These are phyloP conservation scores for Chlamydomonas sp. DNA, from an alignment of 139 green algal genomes.

Conservation along the genomic window DNA sequence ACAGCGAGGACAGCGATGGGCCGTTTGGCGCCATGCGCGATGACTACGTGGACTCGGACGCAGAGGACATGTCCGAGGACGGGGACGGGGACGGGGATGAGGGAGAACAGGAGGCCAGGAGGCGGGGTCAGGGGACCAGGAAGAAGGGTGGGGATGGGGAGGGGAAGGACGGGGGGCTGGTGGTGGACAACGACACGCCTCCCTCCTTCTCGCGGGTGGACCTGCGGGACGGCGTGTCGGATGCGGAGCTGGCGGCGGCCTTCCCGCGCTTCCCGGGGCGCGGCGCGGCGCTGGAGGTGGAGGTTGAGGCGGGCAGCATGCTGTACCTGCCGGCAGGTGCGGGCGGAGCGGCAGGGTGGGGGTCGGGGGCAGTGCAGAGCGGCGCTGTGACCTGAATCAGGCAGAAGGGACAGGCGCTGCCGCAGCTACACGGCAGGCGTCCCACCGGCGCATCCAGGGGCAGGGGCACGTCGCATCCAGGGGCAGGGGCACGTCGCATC, in stretches of 20 bases:
- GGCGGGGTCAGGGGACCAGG: too few relatives aligned
- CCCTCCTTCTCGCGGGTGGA: conserved; percentile 40
- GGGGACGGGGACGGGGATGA: too few relatives aligned
- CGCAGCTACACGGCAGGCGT: not conserved
- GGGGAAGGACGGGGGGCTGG: not conserved
- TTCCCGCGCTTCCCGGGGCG: conserved; percentile 78
- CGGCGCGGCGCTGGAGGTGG: conserved; percentile 54
- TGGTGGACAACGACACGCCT: conserved; percentile 28
- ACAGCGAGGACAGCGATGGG: not conserved
- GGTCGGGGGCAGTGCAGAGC: not conserved
- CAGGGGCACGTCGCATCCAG: too few relatives aligned
- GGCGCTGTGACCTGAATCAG: not conserved
- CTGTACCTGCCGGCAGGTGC: conserved; percentile 81
- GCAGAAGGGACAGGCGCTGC: too few relatives aligned
- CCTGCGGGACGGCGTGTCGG: conserved; percentile 35
- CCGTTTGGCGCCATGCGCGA: not conserved
- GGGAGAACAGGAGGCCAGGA: too few relatives aligned
- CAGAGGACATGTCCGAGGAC: too few relatives aligned
- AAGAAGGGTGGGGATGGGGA: too few relatives aligned
- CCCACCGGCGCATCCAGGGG: too few relatives aligned
- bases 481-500: too few relatives aligned
- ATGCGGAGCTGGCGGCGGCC: conserved; percentile 40
- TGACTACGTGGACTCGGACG: too few relatives aligned
- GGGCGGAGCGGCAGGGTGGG: not conserved
- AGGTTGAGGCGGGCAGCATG: conserved; percentile 74